These are phyloP conservation scores for Monoraphidium neglectum DNA, from an alignment of 139 green algal genomes.

Conservation along the genomic window DNA sequence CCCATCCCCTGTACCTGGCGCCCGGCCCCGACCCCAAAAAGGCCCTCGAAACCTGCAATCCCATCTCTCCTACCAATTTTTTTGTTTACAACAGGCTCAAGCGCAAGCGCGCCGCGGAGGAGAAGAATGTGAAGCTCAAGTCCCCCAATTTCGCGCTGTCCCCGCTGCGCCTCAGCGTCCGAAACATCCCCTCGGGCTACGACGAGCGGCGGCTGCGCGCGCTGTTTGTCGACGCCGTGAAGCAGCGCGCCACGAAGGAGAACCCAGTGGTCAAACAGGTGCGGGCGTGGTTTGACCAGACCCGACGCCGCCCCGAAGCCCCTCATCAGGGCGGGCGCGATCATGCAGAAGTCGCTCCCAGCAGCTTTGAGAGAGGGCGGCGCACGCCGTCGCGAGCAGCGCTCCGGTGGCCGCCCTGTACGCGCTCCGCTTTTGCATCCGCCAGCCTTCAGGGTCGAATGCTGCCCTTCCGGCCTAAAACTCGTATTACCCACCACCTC, in stretches of 20 bases:
- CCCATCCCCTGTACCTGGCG: too few relatives aligned
- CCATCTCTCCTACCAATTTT: too few relatives aligned
- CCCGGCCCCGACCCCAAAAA: too few relatives aligned
- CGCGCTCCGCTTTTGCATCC: background rate
- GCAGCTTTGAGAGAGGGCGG: too few relatives aligned
- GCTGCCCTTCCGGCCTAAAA: too few relatives aligned
- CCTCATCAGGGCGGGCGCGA: too few relatives aligned
- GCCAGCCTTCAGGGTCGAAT: too few relatives aligned
- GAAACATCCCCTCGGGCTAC: conserved; percentile 81
- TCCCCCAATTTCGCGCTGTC: conserved; percentile 94
- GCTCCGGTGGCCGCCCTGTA: background rate
- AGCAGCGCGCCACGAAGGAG: conserved; percentile 79
- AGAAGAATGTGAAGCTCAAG: conserved; percentile 85
- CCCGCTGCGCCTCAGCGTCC: conserved; percentile 73
- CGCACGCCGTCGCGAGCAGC: too few relatives aligned
- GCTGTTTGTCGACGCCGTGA: conserved; percentile 64
- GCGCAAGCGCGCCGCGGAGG: conserved; percentile 60
- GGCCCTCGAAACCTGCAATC: too few relatives aligned
- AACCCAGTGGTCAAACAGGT: conserved; percentile 72
- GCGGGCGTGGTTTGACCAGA: too few relatives aligned
- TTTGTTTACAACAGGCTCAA: conserved; percentile 43
- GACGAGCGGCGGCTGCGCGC: conserved; percentile 57
- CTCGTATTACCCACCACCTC: background rate
- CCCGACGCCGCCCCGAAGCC: too few relatives aligned
- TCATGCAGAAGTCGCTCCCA: too few relatives aligned